phyloP scores from a whole-genome alignment of 305 asterid genomes.

The Solanum hybrid region DNA sequence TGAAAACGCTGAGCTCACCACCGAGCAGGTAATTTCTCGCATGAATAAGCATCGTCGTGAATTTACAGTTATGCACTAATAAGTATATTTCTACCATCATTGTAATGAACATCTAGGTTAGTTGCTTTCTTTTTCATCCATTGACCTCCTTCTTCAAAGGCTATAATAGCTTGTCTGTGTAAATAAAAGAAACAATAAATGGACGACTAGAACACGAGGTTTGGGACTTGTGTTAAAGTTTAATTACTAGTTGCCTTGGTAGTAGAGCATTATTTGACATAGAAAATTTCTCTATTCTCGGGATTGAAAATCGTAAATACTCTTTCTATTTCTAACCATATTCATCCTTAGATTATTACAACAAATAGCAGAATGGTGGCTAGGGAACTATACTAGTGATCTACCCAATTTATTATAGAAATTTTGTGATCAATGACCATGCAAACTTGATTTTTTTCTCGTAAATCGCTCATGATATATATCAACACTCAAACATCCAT shows the following conservation, averaged over 20 bases:
- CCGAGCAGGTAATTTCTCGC: constrained; percentile 43
- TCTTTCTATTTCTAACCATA: background rate
- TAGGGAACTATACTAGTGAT: background rate
- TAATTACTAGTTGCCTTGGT: background rate
- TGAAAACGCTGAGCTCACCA: constrained; percentile 60
- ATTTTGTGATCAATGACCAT: background rate
- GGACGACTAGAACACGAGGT: background rate
- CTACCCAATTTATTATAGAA: background rate
- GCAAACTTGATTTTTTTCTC: no score
- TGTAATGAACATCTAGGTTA: background rate
- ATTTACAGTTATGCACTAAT: background rate
- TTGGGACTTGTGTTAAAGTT: background rate
- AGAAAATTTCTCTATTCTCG: background rate
- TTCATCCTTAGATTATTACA: background rate
- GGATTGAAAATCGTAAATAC: background rate
- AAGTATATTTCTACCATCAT: background rate
- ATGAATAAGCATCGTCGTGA: background rate
- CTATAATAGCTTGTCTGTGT: background rate
- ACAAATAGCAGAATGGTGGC: background rate
- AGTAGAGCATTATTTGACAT: background rate
- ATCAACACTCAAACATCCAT: background rate
- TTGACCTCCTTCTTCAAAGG: background rate
- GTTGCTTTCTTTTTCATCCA: background rate
- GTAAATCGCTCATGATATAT: background rate
- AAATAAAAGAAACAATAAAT: background rate